These are phyloP conservation scores for Casuarina cunninghamiana DNA, from an alignment of 306 rosid genomes.

Conservation along the genomic window DNA sequence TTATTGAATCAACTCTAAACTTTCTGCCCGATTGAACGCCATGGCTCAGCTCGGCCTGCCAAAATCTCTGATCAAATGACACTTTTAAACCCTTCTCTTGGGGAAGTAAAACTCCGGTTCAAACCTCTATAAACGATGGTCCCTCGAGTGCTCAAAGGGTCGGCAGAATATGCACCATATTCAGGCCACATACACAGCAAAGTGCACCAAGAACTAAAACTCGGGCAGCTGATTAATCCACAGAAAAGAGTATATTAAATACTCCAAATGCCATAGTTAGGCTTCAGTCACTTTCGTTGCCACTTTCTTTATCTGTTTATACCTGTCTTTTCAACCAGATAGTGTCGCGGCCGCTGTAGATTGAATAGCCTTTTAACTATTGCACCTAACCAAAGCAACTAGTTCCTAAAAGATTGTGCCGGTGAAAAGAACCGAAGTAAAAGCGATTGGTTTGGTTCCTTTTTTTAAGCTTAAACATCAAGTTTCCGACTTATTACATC, in stretches of 20 bases:
- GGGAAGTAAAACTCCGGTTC: not conserved
- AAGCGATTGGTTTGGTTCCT: not conserved
- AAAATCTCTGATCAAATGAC: conserved; percentile 24
- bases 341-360: conserved; percentile 36
- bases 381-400: conserved; percentile 8
- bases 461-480: not conserved
- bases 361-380: conserved; percentile 8
- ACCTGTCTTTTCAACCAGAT: conserved; percentile 30
- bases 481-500: too few species aligned
- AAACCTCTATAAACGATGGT: conserved; percentile 19
- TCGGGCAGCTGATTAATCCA: conserved; percentile 4
- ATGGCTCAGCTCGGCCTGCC: not conserved
- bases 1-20: too few species aligned
- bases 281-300: conserved; percentile 52
- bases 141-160: conserved; percentile 33
- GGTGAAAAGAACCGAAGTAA: not conserved
- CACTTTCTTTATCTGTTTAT: not conserved
- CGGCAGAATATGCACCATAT: conserved; percentile 32
- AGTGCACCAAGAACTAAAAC: conserved; percentile 19
- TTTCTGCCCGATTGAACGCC: too few species aligned
- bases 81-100: conserved; percentile 29
- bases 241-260: conserved; percentile 27
- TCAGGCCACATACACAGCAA: conserved; percentile 28
- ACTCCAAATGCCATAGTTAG: conserved; percentile 33
- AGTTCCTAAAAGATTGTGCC: not conserved